Evolutionary conservation across 352 stramenopile genomes (phyloP).

Genomic region (Plasmopara viticola): DNA sequence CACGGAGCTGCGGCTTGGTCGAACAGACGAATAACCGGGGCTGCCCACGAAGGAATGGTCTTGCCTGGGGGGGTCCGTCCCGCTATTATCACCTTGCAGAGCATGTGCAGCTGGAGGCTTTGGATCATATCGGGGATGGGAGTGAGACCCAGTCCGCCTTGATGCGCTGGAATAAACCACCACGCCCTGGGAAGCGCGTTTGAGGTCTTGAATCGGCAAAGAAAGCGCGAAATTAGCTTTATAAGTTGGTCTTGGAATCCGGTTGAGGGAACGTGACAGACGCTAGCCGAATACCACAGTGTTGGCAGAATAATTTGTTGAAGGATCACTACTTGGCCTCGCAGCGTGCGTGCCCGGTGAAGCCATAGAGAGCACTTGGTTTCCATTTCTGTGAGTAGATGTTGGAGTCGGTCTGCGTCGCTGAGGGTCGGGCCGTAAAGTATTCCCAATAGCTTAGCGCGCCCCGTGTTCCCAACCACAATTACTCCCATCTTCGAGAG

Average conservation of each 20-base stretch:
- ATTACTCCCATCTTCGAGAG: too few relatives aligned
- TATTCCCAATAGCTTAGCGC: background rate
- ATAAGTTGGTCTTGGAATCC: slow-evolving; percentile 1
- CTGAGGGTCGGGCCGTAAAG: background rate
- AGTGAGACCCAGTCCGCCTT: background rate
- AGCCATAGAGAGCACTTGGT: background rate
- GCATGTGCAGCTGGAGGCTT: background rate
- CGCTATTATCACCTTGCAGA: background rate
- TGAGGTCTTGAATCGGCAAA: background rate
- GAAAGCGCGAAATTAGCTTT: background rate
- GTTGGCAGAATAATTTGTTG: background rate
- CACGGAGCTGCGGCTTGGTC: background rate
- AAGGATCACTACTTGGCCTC: background rate
- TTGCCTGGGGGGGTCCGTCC: background rate
- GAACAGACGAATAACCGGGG: background rate
- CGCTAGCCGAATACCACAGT: background rate
- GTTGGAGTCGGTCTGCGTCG: background rate
- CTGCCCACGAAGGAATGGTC: background rate
- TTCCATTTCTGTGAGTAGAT: background rate
- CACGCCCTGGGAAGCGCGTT: background rate
- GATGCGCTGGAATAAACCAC: background rate
- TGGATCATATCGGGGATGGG: background rate
- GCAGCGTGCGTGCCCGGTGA: too few relatives aligned
- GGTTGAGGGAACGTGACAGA: background rate
- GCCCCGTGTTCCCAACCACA: background rate